Base-by-base conservation (phyloP, 2,329 filamentous ascomycete genomes). In the Lecanicillium sp. region DNA sequence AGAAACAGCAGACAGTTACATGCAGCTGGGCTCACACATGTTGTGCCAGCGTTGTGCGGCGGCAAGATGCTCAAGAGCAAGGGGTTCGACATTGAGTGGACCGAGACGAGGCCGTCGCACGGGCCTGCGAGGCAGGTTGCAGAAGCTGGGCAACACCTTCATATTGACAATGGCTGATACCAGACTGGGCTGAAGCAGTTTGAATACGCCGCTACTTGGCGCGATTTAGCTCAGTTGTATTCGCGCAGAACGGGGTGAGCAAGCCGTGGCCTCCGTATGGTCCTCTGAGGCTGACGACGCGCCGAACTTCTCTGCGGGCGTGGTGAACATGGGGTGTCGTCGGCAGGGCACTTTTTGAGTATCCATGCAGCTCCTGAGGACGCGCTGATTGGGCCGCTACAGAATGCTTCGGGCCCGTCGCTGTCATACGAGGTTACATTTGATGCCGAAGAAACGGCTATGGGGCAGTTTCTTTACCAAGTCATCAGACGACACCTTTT, bases 251-350 rank as follows among this genome's bases (percentile, higher is more conserved):
- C 10, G 39, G 26, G 12, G 26, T 41, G 24, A 41, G 26, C 26
- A 41, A 41, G 17, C 26, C 30, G 17, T 41, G 39, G 39, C 24
- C 39, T 30, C 39, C 39, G 10, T 29, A 41, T 19, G 39, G 39
- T 14, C 39, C 39, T 21, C 2, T 41, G 2, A 10, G 1, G 12
- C 11, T 2, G 6, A 41, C 5, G 39, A 41, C 21, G 24, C 26
- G 24, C 39, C 39, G 11, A 21, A 2, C 10, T 41, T 41, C 15
- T 42, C 27, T 10, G 39, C 26, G 1, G 30, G 39, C 12, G 39
- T 32, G 14, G 39, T 42, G 19, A 42, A 42, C 14, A 42, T 12
- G 39, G 39, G 0, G 11, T 42, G 5, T 32, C 39, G n/a, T 30
- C 39, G 12, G 27, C 19, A 17, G 39, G 39, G 27, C 39, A 9